A percentile compares a stretch with the other conserved stretches of the same genome.
Evolutionary conservation across 768 basidiomycete species (phyloP).

Genomic region (Boletus eberwhitei): DNA sequence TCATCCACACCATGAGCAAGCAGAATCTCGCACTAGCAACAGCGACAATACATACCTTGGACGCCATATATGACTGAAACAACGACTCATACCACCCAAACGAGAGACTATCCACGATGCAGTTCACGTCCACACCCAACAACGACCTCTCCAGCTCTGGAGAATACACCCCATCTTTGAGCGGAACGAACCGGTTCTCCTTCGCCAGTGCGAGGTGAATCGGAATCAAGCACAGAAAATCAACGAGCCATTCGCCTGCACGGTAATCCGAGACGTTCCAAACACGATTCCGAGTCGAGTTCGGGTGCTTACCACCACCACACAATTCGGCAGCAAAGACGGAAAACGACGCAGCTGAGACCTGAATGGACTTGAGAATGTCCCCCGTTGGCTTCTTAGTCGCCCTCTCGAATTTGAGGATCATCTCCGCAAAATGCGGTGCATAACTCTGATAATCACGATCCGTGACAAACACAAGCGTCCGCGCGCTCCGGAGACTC

Average conservation of each 20-base stretch:
- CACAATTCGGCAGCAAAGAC: constrained; percentile 23
- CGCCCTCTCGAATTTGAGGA: constrained; percentile 43
- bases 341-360: constrained; percentile 32
- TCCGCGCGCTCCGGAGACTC: constrained; percentile 29
- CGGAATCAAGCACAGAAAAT: constrained; percentile 58
- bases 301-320: neutral
- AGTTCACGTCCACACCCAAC: constrained; percentile 55
- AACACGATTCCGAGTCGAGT: neutral
- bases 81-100: constrained; percentile 67
- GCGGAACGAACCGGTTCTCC: constrained; percentile 60
- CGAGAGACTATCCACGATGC: constrained; percentile 53
- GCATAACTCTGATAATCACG: constrained; percentile 34
- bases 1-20: neutral
- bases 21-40: accelerated
- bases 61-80: constrained; percentile 59
- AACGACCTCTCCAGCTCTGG: constrained; percentile 47
- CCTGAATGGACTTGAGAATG: constrained; percentile 37
- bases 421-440: constrained; percentile 44
- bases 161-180: constrained; percentile 56
- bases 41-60: constrained; percentile 36
- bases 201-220: constrained; percentile 59
- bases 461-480: constrained; percentile 45
- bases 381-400: constrained; percentile 53
- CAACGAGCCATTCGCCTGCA: constrained; percentile 60
- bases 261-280: constrained; percentile 40